Evolutionary conservation across 352 stramenopile species (phyloP), one percentile per base, ranked within the genome.

Genomic region (Elongisporangium undulatum): DNA sequence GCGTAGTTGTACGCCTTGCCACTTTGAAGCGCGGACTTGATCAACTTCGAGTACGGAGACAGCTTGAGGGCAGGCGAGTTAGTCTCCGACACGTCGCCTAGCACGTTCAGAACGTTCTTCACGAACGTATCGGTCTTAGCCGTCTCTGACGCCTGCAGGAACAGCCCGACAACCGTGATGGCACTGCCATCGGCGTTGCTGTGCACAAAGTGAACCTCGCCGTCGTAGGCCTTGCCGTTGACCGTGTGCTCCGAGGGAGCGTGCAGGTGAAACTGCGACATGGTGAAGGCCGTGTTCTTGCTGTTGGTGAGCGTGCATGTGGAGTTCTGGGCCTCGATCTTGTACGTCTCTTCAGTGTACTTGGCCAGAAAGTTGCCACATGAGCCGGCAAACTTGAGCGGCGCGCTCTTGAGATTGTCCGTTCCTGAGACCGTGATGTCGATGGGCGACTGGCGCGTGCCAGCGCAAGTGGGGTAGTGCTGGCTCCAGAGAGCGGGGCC

Each of bases 171-270:
- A 13, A 63, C 58, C 15, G 38, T 38, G 55, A 54, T 17, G 20
- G 56, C 56, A 1, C 55, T 49, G 2, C 56, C 61, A 29, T 68
- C 61, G 0, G 16, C 45, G 52, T 56, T 61, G 10, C 45, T 63
- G 65, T 85, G 75, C 29, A 85, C 75, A 51, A 82, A 81, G 59
- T 82, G 72, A 1, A 75, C 55, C 51, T 79, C 75, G 22, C 59
- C 72, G 15, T 73, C 64, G 17, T 68, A 56, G 0, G 60, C 41
- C 15, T 75, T 75, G 39, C 75, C 75, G 20, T 74, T 48, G 29
- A 85, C 17, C 0, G 66, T 77, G 68, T 85, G 72, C 58, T 85
- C 75, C 12, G 67, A 74, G 6, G 75, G 75, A 4, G 65, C 55
- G 55, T 85, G 75, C 53, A 74, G n/a, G 62, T 85, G 75, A 54